These are phyloP conservation scores for Stromatinia cepivora DNA, from an alignment of 2,329 filamentous ascomycete species.

Conservation along the genomic window DNA sequence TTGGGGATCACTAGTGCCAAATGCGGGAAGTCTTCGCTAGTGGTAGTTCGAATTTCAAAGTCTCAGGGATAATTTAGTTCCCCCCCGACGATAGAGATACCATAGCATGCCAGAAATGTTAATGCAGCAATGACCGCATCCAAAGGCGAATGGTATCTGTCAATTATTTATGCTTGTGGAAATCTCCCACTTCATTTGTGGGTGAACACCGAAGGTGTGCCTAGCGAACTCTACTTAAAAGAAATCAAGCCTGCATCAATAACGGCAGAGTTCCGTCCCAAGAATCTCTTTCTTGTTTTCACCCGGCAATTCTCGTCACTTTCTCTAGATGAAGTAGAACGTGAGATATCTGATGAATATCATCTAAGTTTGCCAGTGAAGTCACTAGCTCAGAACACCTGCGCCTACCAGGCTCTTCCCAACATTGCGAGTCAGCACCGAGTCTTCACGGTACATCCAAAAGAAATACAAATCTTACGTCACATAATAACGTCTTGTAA, in stretches of 20 bases:
- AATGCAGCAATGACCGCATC: not conserved
- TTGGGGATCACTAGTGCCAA: slow-evolving; percentile 9
- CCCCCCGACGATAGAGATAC: not conserved
- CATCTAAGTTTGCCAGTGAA: not conserved
- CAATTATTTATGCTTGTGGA: not conserved
- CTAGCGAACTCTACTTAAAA: not conserved
- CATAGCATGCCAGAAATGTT: not conserved
- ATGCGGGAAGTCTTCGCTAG: not conserved
- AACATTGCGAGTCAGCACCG: not conserved
- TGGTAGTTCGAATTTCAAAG: slow-evolving; percentile 2
- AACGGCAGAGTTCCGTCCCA: not conserved
- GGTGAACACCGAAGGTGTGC: not conserved
- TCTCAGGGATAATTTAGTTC: not conserved
- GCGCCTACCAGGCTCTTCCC: not conserved
- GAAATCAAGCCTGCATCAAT: not conserved
- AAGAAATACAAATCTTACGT: not conserved
- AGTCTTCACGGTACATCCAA: not conserved
- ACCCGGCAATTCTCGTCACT: not conserved
- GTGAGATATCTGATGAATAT: not conserved
- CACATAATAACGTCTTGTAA: not conserved
- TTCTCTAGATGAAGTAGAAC: not conserved
- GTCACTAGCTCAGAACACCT: not conserved
- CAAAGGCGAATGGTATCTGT: not conserved
- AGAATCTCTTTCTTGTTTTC: not conserved
- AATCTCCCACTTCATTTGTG: not conserved